Base-by-base conservation (phyloP, 257 asterid genomes). In the Solanum appendiculatum region DNA sequence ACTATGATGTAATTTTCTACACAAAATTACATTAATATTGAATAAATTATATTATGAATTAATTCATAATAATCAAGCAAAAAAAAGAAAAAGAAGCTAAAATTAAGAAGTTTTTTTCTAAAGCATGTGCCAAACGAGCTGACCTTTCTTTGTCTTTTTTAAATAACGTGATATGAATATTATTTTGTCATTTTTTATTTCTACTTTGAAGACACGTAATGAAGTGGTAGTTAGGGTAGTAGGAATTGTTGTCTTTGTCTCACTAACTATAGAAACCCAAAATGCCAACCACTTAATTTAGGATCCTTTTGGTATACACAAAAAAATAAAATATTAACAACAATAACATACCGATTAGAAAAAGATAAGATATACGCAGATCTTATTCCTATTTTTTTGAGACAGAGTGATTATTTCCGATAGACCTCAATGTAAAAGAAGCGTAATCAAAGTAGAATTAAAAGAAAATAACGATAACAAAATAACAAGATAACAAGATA, bases 71-170 rank as follows among this genome's bases (percentile, higher is more conserved):
- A n/a, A n/a, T n/a, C n/a, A n/a, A n/a, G 29, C 46, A 3, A 40
- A 42, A 42, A 14, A 81, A 54, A 29, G 21, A 58, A 44, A 31
- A 25, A 7, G 39, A 29, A 80, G 63, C n/a, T 46, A 46, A 54
- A 48, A 21, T 16, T 48, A 15, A 56, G 29, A 56, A 46, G 15
- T 16, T 58, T 14, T 82, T 56, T 33, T 54, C 48, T 33, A 83
- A 58, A n/a, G 7, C 87, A 85, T 85, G 87, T 68, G 87, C 69
- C 82, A 85, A 68, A 68, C 87, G 48, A 85, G 68, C 34, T 85
- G 68, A 42, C 87, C 66, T 39, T 68, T 56, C 66, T 39, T 68
- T 56, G 64, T 85, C 46, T 85, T 36, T 73, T 36, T 20, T 72
- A 51, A 36, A 72, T 73, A 73, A 20, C 48, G 48, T 73, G 23